Evolutionary conservation across 257 asterid genomes (phyloP), one percentile per base, ranked within the genome.

Genomic region (Fraxinus cuspidata): DNA sequence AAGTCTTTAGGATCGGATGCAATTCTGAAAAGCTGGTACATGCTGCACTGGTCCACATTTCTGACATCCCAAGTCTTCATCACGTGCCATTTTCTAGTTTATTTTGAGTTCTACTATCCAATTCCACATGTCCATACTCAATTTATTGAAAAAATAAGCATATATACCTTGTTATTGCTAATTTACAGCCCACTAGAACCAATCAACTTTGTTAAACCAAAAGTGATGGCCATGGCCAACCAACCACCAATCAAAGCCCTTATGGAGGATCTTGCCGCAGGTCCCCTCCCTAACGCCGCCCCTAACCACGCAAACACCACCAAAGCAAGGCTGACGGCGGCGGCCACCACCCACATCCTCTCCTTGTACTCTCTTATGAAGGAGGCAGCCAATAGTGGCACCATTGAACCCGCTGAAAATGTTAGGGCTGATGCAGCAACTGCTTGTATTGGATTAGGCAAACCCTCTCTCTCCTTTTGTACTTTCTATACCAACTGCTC

Each of bases 181-280:
- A 16, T 15, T 81, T 80, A 86, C 23, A 92, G 80, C 0, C 91
- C 90, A 27, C 83, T 83, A 0, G 92, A 83, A 29, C 92, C 96
- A 76, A 92, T 91, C 85, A 92, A 80, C 85, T 91, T 92, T 9
- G 97, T 92, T 71, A 91, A 86, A 13, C 97, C 97, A 77, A 83
- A 91, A 0, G 97, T 92, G 6, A 92, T 74, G 10, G 90, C 92
- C 97, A 93, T 93, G 44, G 97, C 97, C 68, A 91, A 63, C 97
- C 97, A 93, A 76, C 97, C 97, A 31, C 97, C 97, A 49, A 91
- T 15, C 77, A 93, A 78, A 69, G 91, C 97, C 83, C 97, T 91
- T 3, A 74, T 78, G 1, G 87, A 83, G 15, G 97, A 87, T 76
- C 84, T 79, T 21, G 80, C 82, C 78, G 71, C 88, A 38, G 97